Conservation (phyloP, 2,329 filamentous ascomycete genomes). For the Colletotrichum plurivorum region DNA sequence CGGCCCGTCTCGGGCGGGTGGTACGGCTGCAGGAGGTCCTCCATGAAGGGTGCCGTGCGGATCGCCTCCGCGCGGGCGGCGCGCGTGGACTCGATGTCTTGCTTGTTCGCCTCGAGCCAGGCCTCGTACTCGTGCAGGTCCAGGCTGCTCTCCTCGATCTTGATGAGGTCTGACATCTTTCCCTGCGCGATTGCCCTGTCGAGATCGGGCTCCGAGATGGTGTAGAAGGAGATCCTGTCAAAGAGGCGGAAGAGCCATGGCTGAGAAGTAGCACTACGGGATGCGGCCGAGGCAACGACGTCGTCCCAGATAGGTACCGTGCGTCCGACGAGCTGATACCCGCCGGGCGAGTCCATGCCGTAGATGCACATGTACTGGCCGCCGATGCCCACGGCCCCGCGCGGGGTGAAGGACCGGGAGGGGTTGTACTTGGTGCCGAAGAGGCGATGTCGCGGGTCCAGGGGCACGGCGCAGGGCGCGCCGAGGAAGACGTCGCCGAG, state of each 20-base stretch:
- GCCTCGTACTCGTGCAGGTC: slow-evolving; percentile 50
- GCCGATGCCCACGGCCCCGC: slow-evolving; percentile 52
- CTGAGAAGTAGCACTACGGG: background rate
- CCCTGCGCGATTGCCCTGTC: slow-evolving; percentile 41
- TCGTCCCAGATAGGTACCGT: slow-evolving; percentile 53
- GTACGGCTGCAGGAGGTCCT: slow-evolving; percentile 47
- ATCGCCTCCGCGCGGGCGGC: slow-evolving; percentile 46
- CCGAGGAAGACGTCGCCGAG: slow-evolving; percentile 58
- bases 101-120: slow-evolving; percentile 49
- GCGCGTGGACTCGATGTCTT: slow-evolving; percentile 43
- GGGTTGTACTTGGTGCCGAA: slow-evolving; percentile 56
- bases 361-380: slow-evolving; percentile 58
- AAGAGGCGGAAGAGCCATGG: slow-evolving; percentile 51
- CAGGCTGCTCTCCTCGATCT: slow-evolving; percentile 45
- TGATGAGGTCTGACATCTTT: slow-evolving; percentile 45
- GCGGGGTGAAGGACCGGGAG: slow-evolving; percentile 54
- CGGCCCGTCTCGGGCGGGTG: slow-evolving; percentile 37
- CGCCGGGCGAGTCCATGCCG: slow-evolving; percentile 53
- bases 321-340: slow-evolving; percentile 54
- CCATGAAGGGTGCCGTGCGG: slow-evolving; percentile 46
- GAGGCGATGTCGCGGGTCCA: slow-evolving; percentile 52
- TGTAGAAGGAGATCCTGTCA: slow-evolving; percentile 52
- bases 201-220: slow-evolving; percentile 47
- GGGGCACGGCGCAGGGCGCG: slow-evolving; percentile 53
- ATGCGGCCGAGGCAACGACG: slow-evolving; percentile 23